Base-by-base conservation (phyloP, 2,329 filamentous ascomycete species). In the Mycosphaerella sp. region DNA sequence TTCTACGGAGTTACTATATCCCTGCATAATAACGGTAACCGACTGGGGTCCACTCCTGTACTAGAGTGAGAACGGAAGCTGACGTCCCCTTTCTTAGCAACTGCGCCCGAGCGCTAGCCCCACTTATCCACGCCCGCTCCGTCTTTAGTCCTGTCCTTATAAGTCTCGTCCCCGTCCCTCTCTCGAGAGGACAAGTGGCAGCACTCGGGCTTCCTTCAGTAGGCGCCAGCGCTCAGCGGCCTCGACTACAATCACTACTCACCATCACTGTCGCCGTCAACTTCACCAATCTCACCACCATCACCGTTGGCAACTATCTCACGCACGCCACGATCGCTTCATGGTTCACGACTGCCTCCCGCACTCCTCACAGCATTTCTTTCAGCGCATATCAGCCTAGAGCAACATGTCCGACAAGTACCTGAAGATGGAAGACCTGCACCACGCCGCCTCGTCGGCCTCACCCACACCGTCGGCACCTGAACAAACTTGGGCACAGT, bases 371-470 rank as follows among this genome's bases (percentile, higher is more conserved):
- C 9, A 4, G 21, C 21, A 25, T 25, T 25, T 25, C 21, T 25
- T 25, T 5, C 44, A 18, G 12, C 37, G 30, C 21, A 27, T 25
- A 32, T 2, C 12, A 7, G 10, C 30, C 34, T 12, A 50, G 46
- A 43, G 52, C 52, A 50, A 34, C 35, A 52, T 57, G 37, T 42
- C 50, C 35, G 47, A 50, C 34, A 51, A 42, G 30, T 58, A 52
- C 39, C 54, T 62, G 37, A 61, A 61, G 37, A 58, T 62, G 59
- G 60, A 61, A 45, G 60, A 62, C 48, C 43, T 61, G 14, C 55
- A 61, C 45, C 52, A 48, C 44, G 34, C 18, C 34, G 28, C 54
- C 36, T 32, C 54, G 30, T 56, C 56, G 18, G 46, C 57, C 6
- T 56, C 58, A 17, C 58, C 57, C 41, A 50, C 52, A 7, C 58